Evolutionary conservation across 2,329 filamentous ascomycete genomes (phyloP).

Genomic region (Ceratocystis eucalypticola): DNA sequence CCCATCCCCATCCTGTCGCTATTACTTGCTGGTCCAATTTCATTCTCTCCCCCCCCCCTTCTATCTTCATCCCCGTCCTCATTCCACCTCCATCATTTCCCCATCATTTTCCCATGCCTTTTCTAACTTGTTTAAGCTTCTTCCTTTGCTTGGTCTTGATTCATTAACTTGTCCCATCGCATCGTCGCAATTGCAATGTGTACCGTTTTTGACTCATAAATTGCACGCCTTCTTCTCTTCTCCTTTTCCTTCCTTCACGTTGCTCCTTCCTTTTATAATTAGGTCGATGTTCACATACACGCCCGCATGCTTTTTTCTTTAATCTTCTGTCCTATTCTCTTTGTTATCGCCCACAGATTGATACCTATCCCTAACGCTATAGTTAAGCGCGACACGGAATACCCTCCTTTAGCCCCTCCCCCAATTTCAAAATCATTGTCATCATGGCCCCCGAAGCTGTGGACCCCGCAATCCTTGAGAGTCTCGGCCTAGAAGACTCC

Average conservation of each 20-base stretch:
- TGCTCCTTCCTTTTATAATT: not conserved
- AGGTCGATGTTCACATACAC: not conserved
- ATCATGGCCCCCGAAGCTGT: constrained; percentile 27
- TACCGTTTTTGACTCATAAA: not conserved
- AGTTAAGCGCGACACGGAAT: not conserved
- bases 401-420: not conserved
- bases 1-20: not conserved
- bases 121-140: not conserved
- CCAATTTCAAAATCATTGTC: not conserved
- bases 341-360: not conserved
- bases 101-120: not conserved
- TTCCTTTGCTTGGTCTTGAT: not conserved
- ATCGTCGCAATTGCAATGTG: not conserved
- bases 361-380: not conserved
- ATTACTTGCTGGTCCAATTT: no score
- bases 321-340: not conserved
- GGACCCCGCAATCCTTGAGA: constrained; percentile 48
- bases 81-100: not conserved
- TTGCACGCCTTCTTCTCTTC: not conserved
- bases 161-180: not conserved
- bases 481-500: constrained; percentile 44
- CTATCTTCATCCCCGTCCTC: no score
- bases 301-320: not conserved
- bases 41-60: not conserved
- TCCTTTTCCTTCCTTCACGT: not conserved